These are phyloP conservation scores for Populus pruinosa DNA, from an alignment of 345 rosid genomes.

Conservation along the genomic window DNA sequence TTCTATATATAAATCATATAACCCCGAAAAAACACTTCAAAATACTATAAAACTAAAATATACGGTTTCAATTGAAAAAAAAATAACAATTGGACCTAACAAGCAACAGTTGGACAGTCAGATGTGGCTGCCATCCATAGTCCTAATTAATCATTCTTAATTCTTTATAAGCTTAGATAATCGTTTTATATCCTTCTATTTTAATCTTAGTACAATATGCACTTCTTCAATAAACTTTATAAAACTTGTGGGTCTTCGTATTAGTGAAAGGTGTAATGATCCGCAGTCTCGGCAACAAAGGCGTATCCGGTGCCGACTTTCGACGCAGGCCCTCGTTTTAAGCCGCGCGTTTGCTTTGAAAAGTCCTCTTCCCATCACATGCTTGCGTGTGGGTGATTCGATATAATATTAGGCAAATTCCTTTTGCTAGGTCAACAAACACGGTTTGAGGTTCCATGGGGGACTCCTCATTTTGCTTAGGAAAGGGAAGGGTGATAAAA, in stretches of 20 bases:
- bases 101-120: no score
- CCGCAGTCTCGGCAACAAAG: background rate
- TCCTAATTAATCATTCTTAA: no score
- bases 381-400: conserved; percentile 8
- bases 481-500: no score
- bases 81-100: no score
- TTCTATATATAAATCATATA: no score
- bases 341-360: conserved; percentile 20
- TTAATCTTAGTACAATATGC: background rate
- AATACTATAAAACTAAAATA: no score
- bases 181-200: no score
- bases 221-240: background rate
- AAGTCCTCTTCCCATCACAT: conserved; percentile 7
- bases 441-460: background rate
- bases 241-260: background rate
- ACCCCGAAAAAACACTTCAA: no score
- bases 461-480: background rate
- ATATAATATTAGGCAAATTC: background rate
- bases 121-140: background rate
- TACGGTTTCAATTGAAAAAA: no score
- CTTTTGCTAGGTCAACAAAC: background rate
- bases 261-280: background rate
- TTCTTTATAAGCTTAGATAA: background rate
- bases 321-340: conserved; percentile 7
- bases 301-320: background rate